Evolutionary conservation across 768 basidiomycete species (phyloP).

Genomic region (Rubroboletus satanas): DNA sequence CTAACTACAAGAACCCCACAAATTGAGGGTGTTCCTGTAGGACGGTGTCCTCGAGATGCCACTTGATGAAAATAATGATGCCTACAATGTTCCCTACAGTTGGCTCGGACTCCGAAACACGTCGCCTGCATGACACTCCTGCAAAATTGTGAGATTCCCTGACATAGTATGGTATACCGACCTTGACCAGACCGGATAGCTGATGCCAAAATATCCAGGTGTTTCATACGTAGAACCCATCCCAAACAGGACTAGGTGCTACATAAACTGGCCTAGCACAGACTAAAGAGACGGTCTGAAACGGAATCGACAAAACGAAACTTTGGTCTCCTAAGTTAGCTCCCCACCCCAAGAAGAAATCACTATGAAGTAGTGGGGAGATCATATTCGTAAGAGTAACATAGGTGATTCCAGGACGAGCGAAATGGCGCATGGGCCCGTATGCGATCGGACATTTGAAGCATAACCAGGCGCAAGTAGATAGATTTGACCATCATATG

Average conservation of each 20-base stretch:
- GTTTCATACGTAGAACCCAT: not conserved
- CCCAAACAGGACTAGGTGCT: not conserved
- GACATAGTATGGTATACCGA: no score
- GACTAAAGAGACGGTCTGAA: not conserved
- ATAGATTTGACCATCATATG: conserved; percentile 5
- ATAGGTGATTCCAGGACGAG: not conserved
- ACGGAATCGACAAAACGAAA: not conserved
- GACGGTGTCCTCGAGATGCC: no score
- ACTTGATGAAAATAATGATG: no score
- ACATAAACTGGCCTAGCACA: not conserved
- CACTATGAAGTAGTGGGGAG: not conserved
- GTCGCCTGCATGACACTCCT: not conserved
- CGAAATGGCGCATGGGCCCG: not conserved
- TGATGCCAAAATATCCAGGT: not conserved
- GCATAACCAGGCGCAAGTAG: not conserved
- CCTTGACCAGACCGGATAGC: no score
- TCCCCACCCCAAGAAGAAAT: not conserved
- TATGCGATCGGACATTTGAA: not conserved
- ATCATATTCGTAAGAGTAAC: not conserved
- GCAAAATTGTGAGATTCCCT: no score
- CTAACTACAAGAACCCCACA: no score
- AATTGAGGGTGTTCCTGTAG: no score
- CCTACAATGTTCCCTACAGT: no score
- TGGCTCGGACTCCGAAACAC: not conserved
- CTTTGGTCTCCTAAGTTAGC: not conserved